A percentile compares a stretch with the other conserved stretches of the same genome.
These are phyloP conservation scores for Scytalidium lignicola DNA, from an alignment of 2,329 filamentous ascomycete genomes.

Conservation along the genomic window DNA sequence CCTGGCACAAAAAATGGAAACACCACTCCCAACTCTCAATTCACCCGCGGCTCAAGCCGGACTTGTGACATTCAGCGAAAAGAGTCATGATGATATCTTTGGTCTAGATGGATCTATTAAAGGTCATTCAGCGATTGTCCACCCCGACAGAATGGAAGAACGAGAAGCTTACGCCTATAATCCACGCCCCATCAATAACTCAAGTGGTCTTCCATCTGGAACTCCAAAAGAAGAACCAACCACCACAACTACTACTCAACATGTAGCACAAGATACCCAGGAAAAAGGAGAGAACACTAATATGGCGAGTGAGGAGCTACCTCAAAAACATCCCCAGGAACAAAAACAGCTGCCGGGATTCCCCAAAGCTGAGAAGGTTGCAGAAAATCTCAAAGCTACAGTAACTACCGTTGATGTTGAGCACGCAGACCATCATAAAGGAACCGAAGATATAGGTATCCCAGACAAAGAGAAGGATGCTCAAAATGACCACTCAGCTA, in stretches of 20 bases:
- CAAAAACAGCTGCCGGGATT: neutral
- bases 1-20: conserved; percentile 62
- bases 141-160: conserved; percentile 9
- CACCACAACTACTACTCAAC: neutral
- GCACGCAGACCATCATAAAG: conserved; percentile 12
- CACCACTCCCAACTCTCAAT: conserved; percentile 51
- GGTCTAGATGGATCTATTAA: conserved; percentile 25
- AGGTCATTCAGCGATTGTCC: conserved; percentile 18
- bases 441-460: neutral
- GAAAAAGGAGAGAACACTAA: neutral
- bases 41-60: conserved; percentile 39
- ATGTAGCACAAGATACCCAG: neutral
- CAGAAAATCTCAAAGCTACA: conserved; percentile 17
- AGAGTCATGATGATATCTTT: conserved; percentile 23
- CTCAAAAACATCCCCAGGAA: neutral
- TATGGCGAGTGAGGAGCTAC: neutral
- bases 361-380: neutral
- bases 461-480: neutral
- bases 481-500: neutral
- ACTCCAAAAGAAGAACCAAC: neutral
- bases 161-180: conserved; percentile 15
- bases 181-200: conserved; percentile 11
- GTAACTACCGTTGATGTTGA: conserved; percentile 20
- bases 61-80: conserved; percentile 13
- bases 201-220: conserved; percentile 3